Conservation (phyloP, 106 monocot species). For the Dendrobium catenatum region DNA sequence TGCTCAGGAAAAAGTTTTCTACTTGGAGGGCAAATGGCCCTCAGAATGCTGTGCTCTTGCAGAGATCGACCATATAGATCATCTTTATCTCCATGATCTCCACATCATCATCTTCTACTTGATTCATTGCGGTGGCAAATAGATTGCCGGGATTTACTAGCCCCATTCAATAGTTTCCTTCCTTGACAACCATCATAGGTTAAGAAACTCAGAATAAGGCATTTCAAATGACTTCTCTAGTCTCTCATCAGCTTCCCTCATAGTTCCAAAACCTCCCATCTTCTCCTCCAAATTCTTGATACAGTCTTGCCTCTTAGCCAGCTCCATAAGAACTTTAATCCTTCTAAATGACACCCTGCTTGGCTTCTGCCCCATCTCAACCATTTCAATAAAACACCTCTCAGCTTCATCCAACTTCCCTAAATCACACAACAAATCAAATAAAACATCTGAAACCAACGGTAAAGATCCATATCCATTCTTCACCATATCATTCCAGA, state of each 20-base stretch:
- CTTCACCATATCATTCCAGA: slow-evolving; percentile 86
- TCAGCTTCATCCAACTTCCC: slow-evolving; percentile 79
- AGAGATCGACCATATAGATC: no score
- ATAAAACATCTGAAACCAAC: slow-evolving; percentile 73
- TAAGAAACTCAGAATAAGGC: background rate
- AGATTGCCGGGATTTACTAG: no score
- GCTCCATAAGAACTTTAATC: slow-evolving; percentile 74
- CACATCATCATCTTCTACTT: no score
- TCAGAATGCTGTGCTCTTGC: no score
- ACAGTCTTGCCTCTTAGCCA: slow-evolving; percentile 52
- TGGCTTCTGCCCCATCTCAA: slow-evolving; percentile 81
- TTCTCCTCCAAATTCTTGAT: slow-evolving; percentile 36
- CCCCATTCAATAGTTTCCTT: background rate
- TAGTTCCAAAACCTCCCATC: slow-evolving; percentile 26
- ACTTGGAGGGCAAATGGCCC: no score
- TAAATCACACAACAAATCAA: slow-evolving; percentile 77
- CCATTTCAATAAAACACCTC: slow-evolving; percentile 72
- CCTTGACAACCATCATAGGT: background rate
- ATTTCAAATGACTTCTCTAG: background rate
- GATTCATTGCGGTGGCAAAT: no score
- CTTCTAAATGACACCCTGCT: slow-evolving; percentile 67
- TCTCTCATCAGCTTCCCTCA: background rate
- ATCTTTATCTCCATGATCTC: no score
- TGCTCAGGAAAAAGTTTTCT: no score
- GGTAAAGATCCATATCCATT: slow-evolving; percentile 68